Conservation (phyloP, 2,329 filamentous ascomycete species). For the Stemphylium lycopersici region DNA sequence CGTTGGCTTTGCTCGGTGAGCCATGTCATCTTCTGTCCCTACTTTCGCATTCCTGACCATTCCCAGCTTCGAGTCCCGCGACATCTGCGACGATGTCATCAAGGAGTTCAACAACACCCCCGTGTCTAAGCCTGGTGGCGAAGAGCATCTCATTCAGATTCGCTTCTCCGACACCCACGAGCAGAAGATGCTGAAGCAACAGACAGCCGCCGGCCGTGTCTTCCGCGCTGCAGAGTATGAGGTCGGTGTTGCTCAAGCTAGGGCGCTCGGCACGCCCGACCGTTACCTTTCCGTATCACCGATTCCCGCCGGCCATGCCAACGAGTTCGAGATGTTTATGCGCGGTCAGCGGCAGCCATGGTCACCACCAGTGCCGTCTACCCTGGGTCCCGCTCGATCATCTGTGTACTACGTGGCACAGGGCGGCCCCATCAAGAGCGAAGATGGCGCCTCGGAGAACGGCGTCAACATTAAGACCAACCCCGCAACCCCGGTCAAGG, state of each 20-base stretch:
- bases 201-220: constrained; percentile 92
- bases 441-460: constrained; percentile 39
- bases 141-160: constrained; percentile 85
- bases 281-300: constrained; percentile 45
- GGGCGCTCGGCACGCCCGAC: constrained; percentile 41
- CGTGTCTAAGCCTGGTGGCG: constrained; percentile 63
- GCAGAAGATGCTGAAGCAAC: constrained; percentile 95
- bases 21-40: constrained; percentile 3
- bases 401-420: constrained; percentile 37
- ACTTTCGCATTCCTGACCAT: constrained; percentile 5
- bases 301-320: constrained; percentile 39
- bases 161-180: constrained; percentile 96
- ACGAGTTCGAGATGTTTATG: constrained; percentile 50
- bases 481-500: constrained; percentile 45
- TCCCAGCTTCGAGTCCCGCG: constrained; percentile 82
- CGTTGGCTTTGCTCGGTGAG: constrained; percentile 94
- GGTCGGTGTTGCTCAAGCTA: constrained; percentile 49
- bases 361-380: constrained; percentile 44
- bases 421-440: constrained; percentile 32
- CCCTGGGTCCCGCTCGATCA: constrained; percentile 40
- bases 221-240: constrained; percentile 94
- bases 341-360: constrained; percentile 43
- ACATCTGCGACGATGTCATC: constrained; percentile 90
- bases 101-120: constrained; percentile 77
- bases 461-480: constrained; percentile 39